Conservation (phyloP, 2,329 filamentous ascomycete genomes). For the Neonectria punicea region DNA sequence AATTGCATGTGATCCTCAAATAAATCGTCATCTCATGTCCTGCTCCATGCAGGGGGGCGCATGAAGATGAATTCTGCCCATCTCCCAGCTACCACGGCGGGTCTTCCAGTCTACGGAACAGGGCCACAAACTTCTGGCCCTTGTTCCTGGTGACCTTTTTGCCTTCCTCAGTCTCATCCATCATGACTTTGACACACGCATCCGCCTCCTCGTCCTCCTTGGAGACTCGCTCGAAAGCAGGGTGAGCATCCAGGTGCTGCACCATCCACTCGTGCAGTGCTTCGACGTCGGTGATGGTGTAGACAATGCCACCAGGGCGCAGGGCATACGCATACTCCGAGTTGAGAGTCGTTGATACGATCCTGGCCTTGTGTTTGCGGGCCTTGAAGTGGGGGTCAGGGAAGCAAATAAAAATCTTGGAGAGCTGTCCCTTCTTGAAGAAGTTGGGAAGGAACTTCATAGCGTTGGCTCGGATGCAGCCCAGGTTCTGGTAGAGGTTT, state of each 20-base stretch:
- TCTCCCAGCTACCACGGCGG: conserved; percentile 72
- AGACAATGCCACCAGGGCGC: conserved; percentile 84
- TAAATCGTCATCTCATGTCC: conserved; percentile 1
- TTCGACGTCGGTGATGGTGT: conserved; percentile 97
- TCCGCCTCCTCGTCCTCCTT: conserved; percentile 75
- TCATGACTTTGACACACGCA: conserved; percentile 79
- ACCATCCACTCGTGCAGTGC: conserved; percentile 96
- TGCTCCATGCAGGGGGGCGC: conserved; percentile 12
- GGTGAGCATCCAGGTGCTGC: conserved; percentile 80
- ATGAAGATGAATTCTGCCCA: conserved; percentile 2
- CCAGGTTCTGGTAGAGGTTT: conserved; percentile 82
- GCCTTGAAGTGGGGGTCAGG: conserved; percentile 98
- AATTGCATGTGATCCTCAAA: conserved; percentile 25
- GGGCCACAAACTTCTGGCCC: conserved; percentile 89
- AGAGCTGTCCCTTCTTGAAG: conserved; percentile 82
- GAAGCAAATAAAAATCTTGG: conserved; percentile 97
- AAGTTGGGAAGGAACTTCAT: conserved; percentile 99
- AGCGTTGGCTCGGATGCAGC: conserved; percentile 89
- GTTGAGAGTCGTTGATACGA: conserved; percentile 87
- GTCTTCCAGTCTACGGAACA: conserved; percentile 84
- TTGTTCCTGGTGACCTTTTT: conserved; percentile 95
- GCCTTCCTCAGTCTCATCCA: conserved; percentile 90
- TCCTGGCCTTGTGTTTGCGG: conserved; percentile 95
- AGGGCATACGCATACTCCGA: conserved; percentile 94
- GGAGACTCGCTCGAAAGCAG: conserved; percentile 79